phyloP scores from a whole-genome alignment of 768 basidiomycete species.

The Podaxis sp. region DNA sequence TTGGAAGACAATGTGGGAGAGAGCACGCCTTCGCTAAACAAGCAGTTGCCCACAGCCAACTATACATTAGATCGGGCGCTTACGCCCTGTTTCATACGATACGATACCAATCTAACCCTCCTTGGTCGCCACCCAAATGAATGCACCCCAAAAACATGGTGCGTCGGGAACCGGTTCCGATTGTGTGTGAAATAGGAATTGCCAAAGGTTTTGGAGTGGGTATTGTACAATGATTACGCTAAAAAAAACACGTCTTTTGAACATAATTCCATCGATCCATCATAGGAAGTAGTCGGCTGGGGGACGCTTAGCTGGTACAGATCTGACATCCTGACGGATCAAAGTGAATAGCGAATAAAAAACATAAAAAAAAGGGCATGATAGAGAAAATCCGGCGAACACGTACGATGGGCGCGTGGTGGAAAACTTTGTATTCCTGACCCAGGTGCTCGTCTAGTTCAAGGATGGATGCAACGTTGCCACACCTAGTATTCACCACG shows the following conservation, averaged over 20 bases:
- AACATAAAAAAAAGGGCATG: conserved; percentile 1
- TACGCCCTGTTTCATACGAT: background rate
- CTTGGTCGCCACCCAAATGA: background rate
- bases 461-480: conserved; percentile 92
- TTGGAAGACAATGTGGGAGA: background rate
- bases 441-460: conserved; percentile 90
- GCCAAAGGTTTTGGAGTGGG: background rate
- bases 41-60: background rate
- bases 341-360: conserved; percentile 9
- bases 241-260: background rate
- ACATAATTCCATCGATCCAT: background rate
- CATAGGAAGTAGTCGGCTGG: conserved; percentile 86
- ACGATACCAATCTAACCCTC: conserved; percentile 4
- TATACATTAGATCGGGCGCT: background rate
- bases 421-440: conserved; percentile 96
- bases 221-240: background rate
- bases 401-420: conserved; percentile 81
- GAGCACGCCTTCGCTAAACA: background rate
- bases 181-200: background rate
- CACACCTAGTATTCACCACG: conserved; percentile 54
- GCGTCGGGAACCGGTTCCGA: conserved; percentile 2
- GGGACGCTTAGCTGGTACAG: conserved; percentile 78
- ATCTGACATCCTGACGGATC: conserved; percentile 62
- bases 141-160: conserved; percentile 1
- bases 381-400: conserved; percentile 1